Percentiles rank a stretch among this genome's conserved stretches.
Evolutionary conservation across 1,139 yeast species (phyloP).

Genomic region (Debaryomycetaceae sp.): DNA sequence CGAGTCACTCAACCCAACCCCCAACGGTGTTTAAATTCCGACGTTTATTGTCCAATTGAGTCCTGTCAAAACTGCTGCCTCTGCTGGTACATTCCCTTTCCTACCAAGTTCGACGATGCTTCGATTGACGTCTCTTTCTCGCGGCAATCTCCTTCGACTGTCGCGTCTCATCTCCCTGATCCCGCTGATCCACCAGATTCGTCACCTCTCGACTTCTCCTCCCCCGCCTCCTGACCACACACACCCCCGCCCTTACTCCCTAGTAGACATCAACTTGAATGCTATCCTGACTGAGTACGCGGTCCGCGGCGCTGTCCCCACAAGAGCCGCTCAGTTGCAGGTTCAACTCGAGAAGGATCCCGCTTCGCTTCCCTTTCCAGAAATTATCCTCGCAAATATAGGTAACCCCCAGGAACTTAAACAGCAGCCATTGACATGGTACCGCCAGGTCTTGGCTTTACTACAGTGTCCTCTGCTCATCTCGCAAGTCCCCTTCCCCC

Average conservation of each 20-base stretch:
- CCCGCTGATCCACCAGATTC: too few relatives aligned
- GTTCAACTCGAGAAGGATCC: conserved; percentile 34
- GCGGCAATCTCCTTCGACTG: too few relatives aligned
- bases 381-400: conserved; percentile 80
- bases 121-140: too few relatives aligned
- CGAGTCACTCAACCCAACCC: too few relatives aligned
- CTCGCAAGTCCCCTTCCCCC: conserved; percentile 33
- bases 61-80: too few relatives aligned
- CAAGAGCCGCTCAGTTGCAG: conserved; percentile 78
- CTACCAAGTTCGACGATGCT: too few relatives aligned
- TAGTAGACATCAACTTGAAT: conserved; percentile 54
- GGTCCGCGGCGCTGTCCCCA: conserved; percentile 89
- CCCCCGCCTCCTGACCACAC: conserved; percentile 5
- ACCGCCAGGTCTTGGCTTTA: conserved; percentile 78
- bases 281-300: conserved; percentile 88
- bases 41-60: too few relatives aligned
- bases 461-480: conserved; percentile 75
- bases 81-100: too few relatives aligned
- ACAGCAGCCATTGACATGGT: conserved; percentile 91
- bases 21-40: too few relatives aligned
- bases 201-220: conserved; percentile 3
- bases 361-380: conserved; percentile 60
- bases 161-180: too few relatives aligned
- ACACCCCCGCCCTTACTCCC: conserved; percentile 6
- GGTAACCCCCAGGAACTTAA: conserved; percentile 97